A percentile compares a stretch with the other conserved stretches of the same genome.
phyloP scores from a whole-genome alignment of 306 rosid species.

The Canavalia gladiata region DNA sequence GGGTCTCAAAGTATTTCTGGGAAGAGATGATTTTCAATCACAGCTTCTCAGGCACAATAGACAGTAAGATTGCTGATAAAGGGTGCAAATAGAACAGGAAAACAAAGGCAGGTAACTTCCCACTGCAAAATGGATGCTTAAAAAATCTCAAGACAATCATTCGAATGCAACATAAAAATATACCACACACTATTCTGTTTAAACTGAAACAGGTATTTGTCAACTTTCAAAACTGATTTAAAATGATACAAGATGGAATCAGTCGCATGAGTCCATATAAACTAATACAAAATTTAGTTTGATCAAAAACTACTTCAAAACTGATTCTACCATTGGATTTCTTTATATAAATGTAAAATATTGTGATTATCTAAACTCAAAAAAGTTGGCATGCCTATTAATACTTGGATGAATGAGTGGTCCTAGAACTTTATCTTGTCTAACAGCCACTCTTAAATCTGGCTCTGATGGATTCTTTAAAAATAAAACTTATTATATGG shows the following conservation, averaged over 20 bases:
- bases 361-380: not conserved
- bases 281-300: not conserved
- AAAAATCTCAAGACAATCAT: not conserved
- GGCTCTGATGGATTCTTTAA: not conserved
- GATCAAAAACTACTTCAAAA: not conserved
- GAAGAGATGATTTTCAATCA: constrained; percentile 10
- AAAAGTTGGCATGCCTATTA: not conserved
- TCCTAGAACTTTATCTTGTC: not conserved
- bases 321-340: not conserved
- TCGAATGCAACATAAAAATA: not conserved
- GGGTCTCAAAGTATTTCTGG: constrained; percentile 10
- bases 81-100: not conserved
- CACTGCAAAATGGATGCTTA: not conserved
- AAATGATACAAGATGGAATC: not conserved
- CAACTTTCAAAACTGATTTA: not conserved
- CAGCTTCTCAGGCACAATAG: not conserved
- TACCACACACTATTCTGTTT: not conserved
- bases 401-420: not conserved
- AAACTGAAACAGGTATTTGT: not conserved
- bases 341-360: not conserved
- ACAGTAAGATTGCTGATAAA: constrained; percentile 16
- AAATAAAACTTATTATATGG: constrained; percentile 5
- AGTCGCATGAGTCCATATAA: not conserved
- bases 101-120: constrained; percentile 16
- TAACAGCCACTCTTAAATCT: not conserved